Base-by-base conservation (phyloP, 768 basidiomycete genomes). In the Phaffia tasmanica region DNA sequence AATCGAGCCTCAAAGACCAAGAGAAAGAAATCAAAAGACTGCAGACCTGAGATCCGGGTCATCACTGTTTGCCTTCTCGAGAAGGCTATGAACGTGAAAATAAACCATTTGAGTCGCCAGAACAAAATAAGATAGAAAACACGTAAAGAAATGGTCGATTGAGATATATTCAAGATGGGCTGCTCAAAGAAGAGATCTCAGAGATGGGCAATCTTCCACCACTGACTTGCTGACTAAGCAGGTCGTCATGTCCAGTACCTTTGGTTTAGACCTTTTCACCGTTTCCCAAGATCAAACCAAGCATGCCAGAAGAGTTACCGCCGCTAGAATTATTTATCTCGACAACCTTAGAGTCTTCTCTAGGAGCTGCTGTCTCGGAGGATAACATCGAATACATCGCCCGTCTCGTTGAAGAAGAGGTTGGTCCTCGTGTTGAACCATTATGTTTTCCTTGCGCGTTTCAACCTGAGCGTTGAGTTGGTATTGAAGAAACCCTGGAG, bases 1-100 rank as follows among this genome's bases (percentile, higher is more conserved):
- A 48, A 23, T 15, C n/a, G 30, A 7, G 27, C 14, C 32, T 55
- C 18, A 25, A 23, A 25, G 19, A 6, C 9, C 3, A 9, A 14
- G 18, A 5, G 8, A 57, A 15, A 49, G 19, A 25, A 11, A 8
- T 27, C n/a, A 46, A 21, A 11, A 6, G 2, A 16, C 14, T 0
- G 55, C 62, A 19, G 8, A 69, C 67, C 67, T 56, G 23, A 63
- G 58, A 58, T 69, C 67, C 18, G 67, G 62, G 57, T 69, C 67
- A 48, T 69, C 67, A 42, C 62, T 63, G 30, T 57, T 55, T 23
- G 62, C 49, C 57, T 69, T 69, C 62, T 69, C 67, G 30, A 69
- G 62, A 35, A 69, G 56, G 25, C 55, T 61, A 30, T 62, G 60
- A 32, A 61, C 56, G 49, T 67, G 66, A 56, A 67, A 63, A 49